Evolutionary conservation across 208 protist genomes (phyloP), one percentile per base, ranked within the genome.

Genomic region (Leishmania guyanensis): DNA sequence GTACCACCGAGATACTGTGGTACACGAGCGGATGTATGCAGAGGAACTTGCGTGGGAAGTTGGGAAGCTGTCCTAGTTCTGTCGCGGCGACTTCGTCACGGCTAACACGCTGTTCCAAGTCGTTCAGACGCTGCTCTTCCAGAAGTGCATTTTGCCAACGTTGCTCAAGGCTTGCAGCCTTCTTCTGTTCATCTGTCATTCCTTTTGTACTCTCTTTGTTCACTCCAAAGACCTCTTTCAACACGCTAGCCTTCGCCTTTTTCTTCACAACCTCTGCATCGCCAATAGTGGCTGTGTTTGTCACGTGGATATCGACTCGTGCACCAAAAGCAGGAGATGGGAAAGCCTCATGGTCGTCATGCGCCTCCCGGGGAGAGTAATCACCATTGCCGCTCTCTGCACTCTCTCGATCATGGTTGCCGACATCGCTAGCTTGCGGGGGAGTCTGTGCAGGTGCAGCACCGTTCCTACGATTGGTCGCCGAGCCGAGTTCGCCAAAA

Each of bases 21-120:
- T 91, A 88, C n/a, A 96, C 88, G 16, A 96, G 73, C 2, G 93
- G 93, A 22, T 79, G 83, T 46, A 96, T 88, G 77, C 89, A 96
- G 51, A 96, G 82, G 65, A 96, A 88, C 70, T 89, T 93, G 8
- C 75, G 92, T 17, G 93, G 93, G 71, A 96, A 94, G 75, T 96
- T 96, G 1, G 93, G 86, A 64, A 46, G 26, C n/a, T 85, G 73
- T 17, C 78, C 77, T 9, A 87, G 4, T 33, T 74, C 73, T 0
- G 5, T 20, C 14, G 80, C 88, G 6, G 60, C 17, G n/a, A 50
- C 69, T 74, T 89, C 85, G n/a, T 83, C 81, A 20, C 83, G 33
- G n/a, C 8, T 66, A 46, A 92, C 46, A 54, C 84, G 86, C 29
- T 39, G 20, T 39, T 93, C 84, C 26, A 94, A 80, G 51, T 84